Evolutionary conservation across 1,139 yeast species (phyloP).

Genomic region (Lodderomyces margitis): DNA sequence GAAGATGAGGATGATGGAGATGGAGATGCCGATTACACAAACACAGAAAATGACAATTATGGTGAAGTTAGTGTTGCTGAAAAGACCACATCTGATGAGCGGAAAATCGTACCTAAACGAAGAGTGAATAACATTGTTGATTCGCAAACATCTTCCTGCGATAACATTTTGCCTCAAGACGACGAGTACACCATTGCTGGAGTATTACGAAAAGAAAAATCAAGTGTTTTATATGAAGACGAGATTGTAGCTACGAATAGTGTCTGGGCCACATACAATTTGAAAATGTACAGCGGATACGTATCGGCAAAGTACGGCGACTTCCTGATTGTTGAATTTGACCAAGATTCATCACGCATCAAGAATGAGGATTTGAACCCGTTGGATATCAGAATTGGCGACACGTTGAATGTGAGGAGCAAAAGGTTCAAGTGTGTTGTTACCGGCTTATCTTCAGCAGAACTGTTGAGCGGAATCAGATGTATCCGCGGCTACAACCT

Average conservation of each 20-base stretch:
- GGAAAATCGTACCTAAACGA: constrained; percentile 7
- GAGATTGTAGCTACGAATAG: constrained; percentile 22
- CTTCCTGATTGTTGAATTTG: constrained; percentile 31
- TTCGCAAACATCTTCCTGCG: constrained; percentile 11
- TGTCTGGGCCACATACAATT: constrained; percentile 39
- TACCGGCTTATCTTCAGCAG: constrained; percentile 37
- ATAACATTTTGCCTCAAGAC: background rate
- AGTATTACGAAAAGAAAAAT: constrained; percentile 22
- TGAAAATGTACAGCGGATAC: constrained; percentile 37
- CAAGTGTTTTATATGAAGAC: constrained; percentile 18
- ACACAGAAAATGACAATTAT: background rate
- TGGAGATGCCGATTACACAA: constrained; percentile 6
- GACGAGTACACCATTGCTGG: constrained; percentile 2
- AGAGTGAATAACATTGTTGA: constrained; percentile 12
- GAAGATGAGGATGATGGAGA: constrained; percentile 4
- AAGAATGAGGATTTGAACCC: constrained; percentile 30
- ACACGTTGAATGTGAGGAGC: constrained; percentile 22
- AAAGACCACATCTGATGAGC: constrained; percentile 1
- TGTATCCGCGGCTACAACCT: constrained; percentile 63
- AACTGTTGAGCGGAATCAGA: constrained; percentile 24
- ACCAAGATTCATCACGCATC: constrained; percentile 22
- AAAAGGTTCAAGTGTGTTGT: constrained; percentile 30
- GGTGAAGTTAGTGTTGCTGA: constrained; percentile 2
- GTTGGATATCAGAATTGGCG: constrained; percentile 40
- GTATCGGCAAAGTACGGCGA: constrained; percentile 20